Conservation (phyloP, 139 green algal species). For the Chlamydomonas sphaeroides region DNA sequence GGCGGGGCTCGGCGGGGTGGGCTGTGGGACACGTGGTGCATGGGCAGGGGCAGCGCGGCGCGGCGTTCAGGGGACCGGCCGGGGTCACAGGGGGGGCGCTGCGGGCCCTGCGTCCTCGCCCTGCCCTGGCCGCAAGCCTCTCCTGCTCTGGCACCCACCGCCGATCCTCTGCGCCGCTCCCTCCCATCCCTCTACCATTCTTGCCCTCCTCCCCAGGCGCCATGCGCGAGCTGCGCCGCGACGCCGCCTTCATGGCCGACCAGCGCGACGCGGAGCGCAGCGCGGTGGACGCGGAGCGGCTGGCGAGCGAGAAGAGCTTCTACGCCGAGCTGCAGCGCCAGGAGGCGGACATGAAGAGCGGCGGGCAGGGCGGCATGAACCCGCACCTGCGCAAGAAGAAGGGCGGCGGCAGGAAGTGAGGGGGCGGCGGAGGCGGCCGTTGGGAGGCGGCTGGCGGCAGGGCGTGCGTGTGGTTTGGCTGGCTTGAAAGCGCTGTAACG, state of each 20-base stretch:
- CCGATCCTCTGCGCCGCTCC: too few relatives aligned
- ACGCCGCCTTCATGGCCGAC: constrained; percentile 80
- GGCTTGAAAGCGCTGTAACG: too few relatives aligned
- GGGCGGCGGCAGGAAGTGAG: neutral
- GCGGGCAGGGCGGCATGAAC: constrained; percentile 90
- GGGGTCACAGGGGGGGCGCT: too few relatives aligned
- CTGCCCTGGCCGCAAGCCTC: too few relatives aligned
- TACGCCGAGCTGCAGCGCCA: constrained; percentile 78
- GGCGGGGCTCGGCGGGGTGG: too few relatives aligned
- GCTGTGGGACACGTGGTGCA: too few relatives aligned
- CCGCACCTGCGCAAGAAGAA: constrained; percentile 78
- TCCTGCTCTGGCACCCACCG: neutral
- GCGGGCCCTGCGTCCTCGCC: too few relatives aligned
- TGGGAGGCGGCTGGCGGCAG: neutral
- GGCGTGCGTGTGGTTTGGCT: too few relatives aligned
- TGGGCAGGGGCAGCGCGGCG: too few relatives aligned
- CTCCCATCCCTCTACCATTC: too few relatives aligned
- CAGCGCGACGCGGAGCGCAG: constrained; percentile 62
- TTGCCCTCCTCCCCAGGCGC: too few relatives aligned
- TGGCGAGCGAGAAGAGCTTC: constrained; percentile 57
- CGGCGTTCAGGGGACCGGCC: too few relatives aligned
- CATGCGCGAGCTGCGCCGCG: constrained; percentile 92
- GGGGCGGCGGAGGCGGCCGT: neutral
- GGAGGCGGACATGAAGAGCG: constrained; percentile 84
- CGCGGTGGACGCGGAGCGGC: constrained; percentile 54